Evolutionary conservation across 352 stramenopile species (phyloP), one percentile per base, ranked within the genome.

Genomic region (Globisporangium alternatum): DNA sequence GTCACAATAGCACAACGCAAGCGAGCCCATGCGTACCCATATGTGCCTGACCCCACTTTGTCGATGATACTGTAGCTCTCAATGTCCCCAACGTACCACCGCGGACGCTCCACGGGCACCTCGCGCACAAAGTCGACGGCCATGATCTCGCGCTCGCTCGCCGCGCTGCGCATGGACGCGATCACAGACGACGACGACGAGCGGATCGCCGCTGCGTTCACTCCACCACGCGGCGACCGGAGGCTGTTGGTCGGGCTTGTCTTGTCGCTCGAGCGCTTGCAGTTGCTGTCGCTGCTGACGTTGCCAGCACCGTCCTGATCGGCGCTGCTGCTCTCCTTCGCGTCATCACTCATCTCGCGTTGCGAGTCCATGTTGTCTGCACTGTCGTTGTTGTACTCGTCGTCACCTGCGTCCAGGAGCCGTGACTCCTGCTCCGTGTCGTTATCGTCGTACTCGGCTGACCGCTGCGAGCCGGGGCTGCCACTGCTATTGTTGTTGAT

Each of bases 21-120:
- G 7, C 13, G 60, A 15, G 6, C 33, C 3, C 25, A 45, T 1
- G 77, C 79, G 35, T 78, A 95, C 86, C 86, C 87, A 62, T 95
- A 95, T 1, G 87, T 95, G 28, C 87, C 87, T 0, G 83, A 93
- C 3, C 87, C 87, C 1, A 95, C 82, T 68, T 95, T 93, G 69
- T 94, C 87, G 65, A 95, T 95, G 45, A 95, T 94, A 63, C 75
- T 93, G 65, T 95, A 95, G 65, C 76, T 91, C 33, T 93, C 83
- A 64, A 95, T 95, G 48, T 93, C 83, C 28, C 86, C 86, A 44
- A 95, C 78, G 52, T 95, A 91, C 62, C 84, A 93, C n/a, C 86
- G 72, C 6, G 82, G 66, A 41, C 72, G 75, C 64, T 90, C 86
- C 0, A 44, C 45, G 2, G 71, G 72, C 3, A 62, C 33, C 5